Evolutionary conservation across 257 asterid genomes (phyloP).

Genomic region (Linaria vulgaris): DNA sequence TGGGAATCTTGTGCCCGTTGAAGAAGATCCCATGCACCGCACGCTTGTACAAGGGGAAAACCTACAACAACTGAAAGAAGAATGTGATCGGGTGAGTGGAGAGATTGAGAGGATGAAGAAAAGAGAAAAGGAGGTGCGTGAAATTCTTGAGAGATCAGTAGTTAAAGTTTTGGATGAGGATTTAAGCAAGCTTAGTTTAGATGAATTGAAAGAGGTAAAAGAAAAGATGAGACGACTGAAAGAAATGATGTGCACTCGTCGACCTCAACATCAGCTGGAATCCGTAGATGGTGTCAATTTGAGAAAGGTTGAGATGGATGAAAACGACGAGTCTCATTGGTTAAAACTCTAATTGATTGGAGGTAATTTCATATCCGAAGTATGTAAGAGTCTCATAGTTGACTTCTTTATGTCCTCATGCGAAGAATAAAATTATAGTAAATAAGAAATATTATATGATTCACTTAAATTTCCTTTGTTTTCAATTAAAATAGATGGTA

Average conservation of each 20-base stretch:
- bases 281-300: background rate
- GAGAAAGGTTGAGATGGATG: slow-evolving; percentile 7
- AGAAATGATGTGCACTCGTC: too few relatives aligned
- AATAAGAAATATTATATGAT: too few relatives aligned
- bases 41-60: background rate
- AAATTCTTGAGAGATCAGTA: background rate
- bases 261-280: too few relatives aligned
- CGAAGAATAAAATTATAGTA: too few relatives aligned
- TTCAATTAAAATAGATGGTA: too few relatives aligned
- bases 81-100: background rate
- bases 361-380: too few relatives aligned
- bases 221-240: background rate
- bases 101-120: background rate
- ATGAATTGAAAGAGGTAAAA: background rate
- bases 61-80: background rate
- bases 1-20: background rate
- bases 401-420: too few relatives aligned
- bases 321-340: background rate
- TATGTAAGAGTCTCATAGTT: too few relatives aligned
- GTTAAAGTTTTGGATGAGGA: background rate
- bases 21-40: background rate
- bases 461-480: too few relatives aligned
- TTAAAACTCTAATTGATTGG: background rate
- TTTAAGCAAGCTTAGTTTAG: background rate
- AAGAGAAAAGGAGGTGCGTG: background rate